Conservation (phyloP, 495 filamentous ascomycete genomes). For the Neurospora sp. region DNA sequence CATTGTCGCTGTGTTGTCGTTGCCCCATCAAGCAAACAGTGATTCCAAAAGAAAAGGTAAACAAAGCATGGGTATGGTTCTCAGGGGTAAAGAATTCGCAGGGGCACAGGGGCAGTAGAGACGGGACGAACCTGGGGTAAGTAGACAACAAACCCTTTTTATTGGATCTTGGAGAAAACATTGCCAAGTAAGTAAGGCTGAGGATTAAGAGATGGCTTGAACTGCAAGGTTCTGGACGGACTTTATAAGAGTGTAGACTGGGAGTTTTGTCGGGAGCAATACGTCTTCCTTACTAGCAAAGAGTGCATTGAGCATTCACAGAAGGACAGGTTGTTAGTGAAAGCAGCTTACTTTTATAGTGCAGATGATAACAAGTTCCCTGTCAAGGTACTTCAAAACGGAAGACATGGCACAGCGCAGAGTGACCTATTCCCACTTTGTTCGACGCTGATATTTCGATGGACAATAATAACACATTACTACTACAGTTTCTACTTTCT, state of each 20-base stretch:
- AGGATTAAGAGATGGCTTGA: background rate
- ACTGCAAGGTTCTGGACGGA: background rate
- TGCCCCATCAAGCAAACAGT: background rate
- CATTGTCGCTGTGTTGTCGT: background rate
- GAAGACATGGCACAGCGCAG: background rate
- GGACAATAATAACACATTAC: background rate
- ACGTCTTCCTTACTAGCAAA: background rate
- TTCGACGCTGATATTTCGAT: too few species aligned
- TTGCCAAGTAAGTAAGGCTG: too few species aligned
- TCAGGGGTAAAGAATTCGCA: background rate
- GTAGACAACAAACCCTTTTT: too few species aligned
- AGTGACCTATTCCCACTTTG: too few species aligned
- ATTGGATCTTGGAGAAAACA: too few species aligned
- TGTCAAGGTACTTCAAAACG: background rate
- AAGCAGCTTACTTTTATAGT: background rate
- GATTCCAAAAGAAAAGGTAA: background rate
- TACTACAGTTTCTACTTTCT: background rate
- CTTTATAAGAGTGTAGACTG: background rate
- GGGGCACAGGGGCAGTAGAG: background rate
- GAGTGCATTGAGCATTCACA: background rate
- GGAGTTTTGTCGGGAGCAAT: background rate
- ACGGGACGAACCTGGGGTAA: background rate
- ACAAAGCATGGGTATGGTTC: background rate
- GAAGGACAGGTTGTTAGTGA: too few species aligned
- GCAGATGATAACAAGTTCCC: too few species aligned